Base-by-base conservation (phyloP, 2,329 filamentous ascomycete species). In the Sporothrix phasma region DNA sequence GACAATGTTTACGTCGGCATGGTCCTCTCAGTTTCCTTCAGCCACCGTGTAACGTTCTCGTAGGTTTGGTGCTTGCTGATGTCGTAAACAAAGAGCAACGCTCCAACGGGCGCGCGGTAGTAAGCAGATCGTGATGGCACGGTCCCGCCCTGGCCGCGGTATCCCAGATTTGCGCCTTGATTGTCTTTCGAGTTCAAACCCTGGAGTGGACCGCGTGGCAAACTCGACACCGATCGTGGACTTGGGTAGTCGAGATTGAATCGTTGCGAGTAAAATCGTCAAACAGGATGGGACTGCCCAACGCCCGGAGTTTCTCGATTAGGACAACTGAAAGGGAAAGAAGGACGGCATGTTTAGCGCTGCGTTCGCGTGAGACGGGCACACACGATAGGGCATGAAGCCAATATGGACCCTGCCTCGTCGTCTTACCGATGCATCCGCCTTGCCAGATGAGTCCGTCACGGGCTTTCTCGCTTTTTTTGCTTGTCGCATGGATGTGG, bases 131-230 rank as follows among this genome's bases (percentile, higher is more conserved):
- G 94, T 99, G 77, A 99, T 99, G 76, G 94, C 94, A 76, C 95
- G 90, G 82, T 97, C 99, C 77, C 94, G 89, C 80, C 94, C 81
- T 99, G 94, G 71, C 94, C 94, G 94, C 94, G 66, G 94, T 99
- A 82, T 99, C 94, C 94, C 95, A 99, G 74, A 99, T 99, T 82
- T 99, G 94, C 72, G 94, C 94, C 84, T 99, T 99, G 87, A 99
- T 99, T 69, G 94, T 99, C 85, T 99, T 99, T n/a, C n/a, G 75
- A 90, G 89, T 79, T 99, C 94, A 74, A 99, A n/a, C n/a, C n/a
- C 94, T 80, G 97, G 93, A 76, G 99, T 99, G 71, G 92, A 97
- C 69, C 94, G 88, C 71, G 94, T 99, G 72, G 95, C 94, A 77
- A 99, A 99, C 80, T 99, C 94, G 77, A 99, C 94, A 73, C 94